These are phyloP conservation scores for Saccharum officinarum DNA, from an alignment of 176 grass and related monocot species.

Conservation along the genomic window DNA sequence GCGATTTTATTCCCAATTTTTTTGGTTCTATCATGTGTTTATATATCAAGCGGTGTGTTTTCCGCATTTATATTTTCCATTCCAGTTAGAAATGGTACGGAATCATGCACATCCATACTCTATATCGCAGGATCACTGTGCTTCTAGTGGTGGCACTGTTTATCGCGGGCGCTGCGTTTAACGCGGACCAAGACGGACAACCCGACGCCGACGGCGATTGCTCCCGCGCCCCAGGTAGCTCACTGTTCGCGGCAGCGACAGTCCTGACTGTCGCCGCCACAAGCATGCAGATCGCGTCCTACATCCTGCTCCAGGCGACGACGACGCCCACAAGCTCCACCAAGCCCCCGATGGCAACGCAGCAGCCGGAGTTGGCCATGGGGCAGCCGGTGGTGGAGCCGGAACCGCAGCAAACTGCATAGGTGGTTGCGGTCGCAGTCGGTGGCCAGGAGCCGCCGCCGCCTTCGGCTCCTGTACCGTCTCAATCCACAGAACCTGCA, in stretches of 20 bases:
- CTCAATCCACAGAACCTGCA: neutral
- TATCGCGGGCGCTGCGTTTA: neutral
- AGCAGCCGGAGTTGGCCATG: neutral
- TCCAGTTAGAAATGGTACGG: no score
- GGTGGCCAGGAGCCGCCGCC: neutral
- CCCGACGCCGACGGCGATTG: neutral
- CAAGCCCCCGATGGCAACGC: neutral
- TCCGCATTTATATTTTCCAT: neutral
- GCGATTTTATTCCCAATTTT: no score
- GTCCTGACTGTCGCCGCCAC: neutral
- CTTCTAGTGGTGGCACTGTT: neutral
- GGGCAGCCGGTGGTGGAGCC: neutral
- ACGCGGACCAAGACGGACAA: neutral
- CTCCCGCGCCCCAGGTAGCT: neutral
- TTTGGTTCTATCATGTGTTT: no score
- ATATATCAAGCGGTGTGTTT: no score
- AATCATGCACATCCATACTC: no score
- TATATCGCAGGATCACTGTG: neutral
- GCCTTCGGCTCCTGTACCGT: neutral
- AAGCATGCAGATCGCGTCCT: constrained; percentile 17
- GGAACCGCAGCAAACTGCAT: neutral
- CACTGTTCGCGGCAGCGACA: neutral
- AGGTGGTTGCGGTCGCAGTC: neutral
- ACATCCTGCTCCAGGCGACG: neutral
- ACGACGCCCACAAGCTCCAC: neutral